Percentiles rank a stretch among this genome's conserved stretches.
Conservation (phyloP, 768 basidiomycete genomes). For the Leucocoprinus leucothites region DNA sequence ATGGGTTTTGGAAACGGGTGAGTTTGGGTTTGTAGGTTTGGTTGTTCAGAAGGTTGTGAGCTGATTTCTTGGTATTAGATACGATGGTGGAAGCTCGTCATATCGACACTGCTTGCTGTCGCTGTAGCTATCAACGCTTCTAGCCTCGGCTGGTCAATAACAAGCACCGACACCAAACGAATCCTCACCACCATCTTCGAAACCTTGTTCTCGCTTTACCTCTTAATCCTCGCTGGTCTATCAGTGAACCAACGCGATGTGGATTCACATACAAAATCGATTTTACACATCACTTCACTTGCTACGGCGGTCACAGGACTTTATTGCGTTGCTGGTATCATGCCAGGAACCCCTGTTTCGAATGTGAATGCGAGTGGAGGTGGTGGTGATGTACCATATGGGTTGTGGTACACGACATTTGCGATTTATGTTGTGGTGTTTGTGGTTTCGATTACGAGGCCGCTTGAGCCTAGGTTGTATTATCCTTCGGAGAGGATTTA, state of each 20-base stretch:
- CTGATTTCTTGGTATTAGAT: slow-evolving; percentile 37
- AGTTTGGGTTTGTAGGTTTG: slow-evolving; percentile 26
- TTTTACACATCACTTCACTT: slow-evolving; percentile 61
- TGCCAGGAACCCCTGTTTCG: slow-evolving; percentile 44
- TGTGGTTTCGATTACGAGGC: slow-evolving; percentile 47
- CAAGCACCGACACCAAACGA: slow-evolving; percentile 25
- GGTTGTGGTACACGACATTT: slow-evolving; percentile 53
- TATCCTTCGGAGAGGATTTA: slow-evolving; percentile 75
- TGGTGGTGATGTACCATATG: slow-evolving; percentile 19
- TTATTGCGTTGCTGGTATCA: slow-evolving; percentile 47
- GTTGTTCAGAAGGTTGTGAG: neutral
- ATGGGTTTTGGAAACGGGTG: slow-evolving; percentile 29
- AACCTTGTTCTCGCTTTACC: slow-evolving; percentile 55
- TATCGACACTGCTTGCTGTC: slow-evolving; percentile 41
- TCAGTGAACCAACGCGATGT: slow-evolving; percentile 47
- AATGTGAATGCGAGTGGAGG: slow-evolving; percentile 14
- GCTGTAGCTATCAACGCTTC: slow-evolving; percentile 50
- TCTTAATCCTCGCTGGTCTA: slow-evolving; percentile 45
- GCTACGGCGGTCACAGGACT: slow-evolving; percentile 45
- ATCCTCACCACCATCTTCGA: slow-evolving; percentile 42
- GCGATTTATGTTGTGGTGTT: slow-evolving; percentile 45
- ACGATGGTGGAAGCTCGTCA: slow-evolving; percentile 52
- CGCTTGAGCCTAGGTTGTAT: slow-evolving; percentile 71
- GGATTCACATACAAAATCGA: slow-evolving; percentile 42
- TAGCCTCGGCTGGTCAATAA: slow-evolving; percentile 52